Conservation (phyloP, 78 protist genomes). For the Protostelium mycophagum region DNA sequence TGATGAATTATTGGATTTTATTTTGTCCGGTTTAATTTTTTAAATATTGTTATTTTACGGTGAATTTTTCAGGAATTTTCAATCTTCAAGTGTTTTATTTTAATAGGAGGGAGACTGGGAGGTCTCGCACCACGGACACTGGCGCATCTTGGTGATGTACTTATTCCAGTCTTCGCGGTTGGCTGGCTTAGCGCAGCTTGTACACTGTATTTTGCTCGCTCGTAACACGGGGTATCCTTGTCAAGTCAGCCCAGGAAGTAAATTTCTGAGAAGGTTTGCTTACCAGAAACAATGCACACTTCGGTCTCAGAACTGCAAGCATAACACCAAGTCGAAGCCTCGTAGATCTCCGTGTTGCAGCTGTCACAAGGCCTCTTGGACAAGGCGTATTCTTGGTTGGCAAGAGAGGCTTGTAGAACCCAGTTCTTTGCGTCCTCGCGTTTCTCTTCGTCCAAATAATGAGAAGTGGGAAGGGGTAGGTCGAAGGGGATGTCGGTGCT, state of each 20-base stretch:
- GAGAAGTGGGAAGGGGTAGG: conserved; percentile 11
- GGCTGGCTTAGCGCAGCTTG: background rate
- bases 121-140: conserved; percentile 10
- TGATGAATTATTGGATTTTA: no score
- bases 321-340: conserved; percentile 17
- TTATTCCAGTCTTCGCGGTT: conserved; percentile 30
- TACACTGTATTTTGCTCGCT: background rate
- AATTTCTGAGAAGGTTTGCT: background rate
- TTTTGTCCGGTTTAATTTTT: no score
- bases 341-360: conserved; percentile 33
- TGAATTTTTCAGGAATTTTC: no score
- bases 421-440: conserved; percentile 32
- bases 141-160: background rate
- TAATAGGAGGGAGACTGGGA: background rate
- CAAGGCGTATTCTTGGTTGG: conserved; percentile 20
- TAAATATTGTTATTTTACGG: no score
- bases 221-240: background rate
- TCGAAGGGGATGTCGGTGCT: conserved; percentile 65
- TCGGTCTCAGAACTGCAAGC: conserved; percentile 13
- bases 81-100: no score
- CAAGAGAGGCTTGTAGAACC: conserved; percentile 36
- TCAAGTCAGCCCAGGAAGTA: background rate
- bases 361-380: conserved; percentile 1
- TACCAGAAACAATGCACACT: conserved; percentile 48
- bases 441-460: background rate